phyloP scores from a whole-genome alignment of 257 asterid species.

The Knoxia roxburghii region DNA sequence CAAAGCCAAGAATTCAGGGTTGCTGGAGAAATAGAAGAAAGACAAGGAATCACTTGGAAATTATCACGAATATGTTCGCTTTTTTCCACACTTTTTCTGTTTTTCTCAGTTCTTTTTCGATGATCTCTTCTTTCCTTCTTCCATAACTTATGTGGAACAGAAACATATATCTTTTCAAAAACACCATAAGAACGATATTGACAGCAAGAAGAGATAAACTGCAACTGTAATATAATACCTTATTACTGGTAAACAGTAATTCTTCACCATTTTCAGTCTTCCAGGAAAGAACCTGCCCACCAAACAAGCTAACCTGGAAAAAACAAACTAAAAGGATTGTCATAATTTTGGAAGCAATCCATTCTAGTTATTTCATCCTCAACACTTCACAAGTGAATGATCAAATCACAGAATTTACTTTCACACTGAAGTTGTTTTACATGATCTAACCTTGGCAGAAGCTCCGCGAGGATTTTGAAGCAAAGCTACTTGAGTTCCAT shows the following conservation, averaged over 20 bases:
- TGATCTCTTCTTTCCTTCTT: background rate
- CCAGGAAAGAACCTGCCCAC: constrained; percentile 97
- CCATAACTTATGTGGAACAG: background rate
- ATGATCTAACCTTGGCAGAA: constrained; percentile 61
- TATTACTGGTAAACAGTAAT: constrained; percentile 59
- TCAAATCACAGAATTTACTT: background rate
- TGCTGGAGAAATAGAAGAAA: background rate
- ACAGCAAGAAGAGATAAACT: background rate
- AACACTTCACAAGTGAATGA: background rate
- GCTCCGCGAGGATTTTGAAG: constrained; percentile 70
- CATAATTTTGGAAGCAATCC: background rate
- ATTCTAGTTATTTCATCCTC: background rate
- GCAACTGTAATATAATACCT: constrained; percentile 36
- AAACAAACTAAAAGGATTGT: background rate
- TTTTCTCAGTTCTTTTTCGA: background rate
- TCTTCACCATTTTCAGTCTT: constrained; percentile 67
- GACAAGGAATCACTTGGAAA: background rate
- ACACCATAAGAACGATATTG: background rate
- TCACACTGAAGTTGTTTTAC: constrained; percentile 1
- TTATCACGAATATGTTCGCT: background rate
- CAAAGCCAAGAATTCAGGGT: background rate
- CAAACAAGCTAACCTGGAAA: constrained; percentile 76
- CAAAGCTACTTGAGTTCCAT: constrained; percentile 53
- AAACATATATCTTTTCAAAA: background rate
- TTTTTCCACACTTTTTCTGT: background rate